A percentile compares a stretch with the other conserved stretches of the same genome.
phyloP scores from a whole-genome alignment of 306 rosid genomes.

The Benincasa hispida region DNA sequence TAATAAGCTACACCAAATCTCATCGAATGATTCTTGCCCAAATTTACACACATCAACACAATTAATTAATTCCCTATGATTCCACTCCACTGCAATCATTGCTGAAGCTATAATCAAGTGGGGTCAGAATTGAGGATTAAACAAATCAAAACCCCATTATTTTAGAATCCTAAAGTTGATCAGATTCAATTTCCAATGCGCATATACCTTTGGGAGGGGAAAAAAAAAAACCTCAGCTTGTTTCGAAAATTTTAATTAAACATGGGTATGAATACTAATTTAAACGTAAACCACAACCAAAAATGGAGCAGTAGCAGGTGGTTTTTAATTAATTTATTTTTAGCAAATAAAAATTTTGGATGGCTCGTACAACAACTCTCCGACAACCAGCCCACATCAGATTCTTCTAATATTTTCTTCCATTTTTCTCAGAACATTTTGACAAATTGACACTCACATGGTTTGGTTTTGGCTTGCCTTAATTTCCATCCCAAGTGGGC shows the following conservation, averaged over 20 bases:
- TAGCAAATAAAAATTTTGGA: background rate
- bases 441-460: background rate
- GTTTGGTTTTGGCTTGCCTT: background rate
- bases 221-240: background rate
- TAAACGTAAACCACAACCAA: background rate
- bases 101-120: background rate
- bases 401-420: background rate
- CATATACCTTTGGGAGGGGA: background rate
- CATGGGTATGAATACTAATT: background rate
- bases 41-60: background rate
- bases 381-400: background rate
- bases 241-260: background rate
- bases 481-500: background rate
- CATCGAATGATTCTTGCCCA: background rate
- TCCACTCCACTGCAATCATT: background rate
- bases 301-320: background rate
- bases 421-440: background rate
- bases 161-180: background rate
- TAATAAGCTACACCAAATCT: background rate
- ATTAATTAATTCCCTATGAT: background rate
- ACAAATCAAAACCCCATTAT: background rate
- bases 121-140: background rate
- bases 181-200: background rate
- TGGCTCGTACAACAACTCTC: background rate
- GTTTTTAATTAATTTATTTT: background rate